Evolutionary conservation across 768 basidiomycete species (phyloP), one percentile per base, ranked within the genome.

Genomic region (Tylopilus sp.): DNA sequence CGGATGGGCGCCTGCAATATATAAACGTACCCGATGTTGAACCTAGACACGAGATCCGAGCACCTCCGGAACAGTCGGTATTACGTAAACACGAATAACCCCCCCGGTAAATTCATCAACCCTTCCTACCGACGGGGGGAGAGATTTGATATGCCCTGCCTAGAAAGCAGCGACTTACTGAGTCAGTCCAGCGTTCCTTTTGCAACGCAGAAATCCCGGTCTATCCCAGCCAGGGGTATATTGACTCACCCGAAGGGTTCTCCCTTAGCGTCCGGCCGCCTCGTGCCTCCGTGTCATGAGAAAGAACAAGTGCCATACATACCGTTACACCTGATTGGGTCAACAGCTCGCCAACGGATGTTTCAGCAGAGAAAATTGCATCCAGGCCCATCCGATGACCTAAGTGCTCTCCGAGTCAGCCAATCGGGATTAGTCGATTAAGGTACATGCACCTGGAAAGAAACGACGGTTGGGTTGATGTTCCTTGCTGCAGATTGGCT

Each of bases 401-500:
- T 17, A 35, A 35, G 33, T 35, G 31, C 48, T 43, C 41, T 40
- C 21, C 31, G 25, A 17, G 36, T 46, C 50, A 50, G 36, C 40
- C 44, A 48, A 63, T 57, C 57, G 53, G n/a, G 38, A 36, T 22
- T n/a, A 31, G 49, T 36, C 6, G 38, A 39, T 39, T 11, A 44
- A 56, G 53, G 59, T 42, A 45, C 50, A 30, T 10, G 2, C 31
- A 40, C 57, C 48, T 35, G 22, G 41, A 54, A 56, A 43, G 63
- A 50, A 56, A 41, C 47, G 12, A 11, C 17, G 39, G 23, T 20
- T 33, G 18, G 28, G 48, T 64, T 67, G 21, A 77, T 73, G 48
- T 73, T 60, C 1, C 75, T 74, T 15, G 65, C 61, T 73, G 8
- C 62, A 21, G n/a, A 67, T 55, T 43, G 52, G 21, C 53, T 50